Conservation (phyloP, 768 basidiomycete genomes). For the Mycena pura region DNA sequence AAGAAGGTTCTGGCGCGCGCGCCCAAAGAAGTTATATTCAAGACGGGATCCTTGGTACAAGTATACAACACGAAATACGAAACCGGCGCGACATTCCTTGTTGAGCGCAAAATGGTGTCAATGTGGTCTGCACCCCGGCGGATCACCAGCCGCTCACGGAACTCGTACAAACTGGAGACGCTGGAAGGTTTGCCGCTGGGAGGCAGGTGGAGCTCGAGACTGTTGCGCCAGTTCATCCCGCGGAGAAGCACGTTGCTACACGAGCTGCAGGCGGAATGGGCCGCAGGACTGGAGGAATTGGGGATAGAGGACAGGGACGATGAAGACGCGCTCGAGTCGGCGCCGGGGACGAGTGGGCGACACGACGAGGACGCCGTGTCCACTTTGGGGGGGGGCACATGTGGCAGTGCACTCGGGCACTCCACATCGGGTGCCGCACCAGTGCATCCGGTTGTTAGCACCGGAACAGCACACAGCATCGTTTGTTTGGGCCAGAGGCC, state of each 20-base stretch:
- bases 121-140: constrained; percentile 34
- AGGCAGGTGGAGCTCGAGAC: constrained; percentile 18
- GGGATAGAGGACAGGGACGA: not conserved
- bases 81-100: constrained; percentile 5
- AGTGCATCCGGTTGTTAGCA: too few species aligned
- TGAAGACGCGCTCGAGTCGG: too few species aligned
- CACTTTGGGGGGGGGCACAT: too few species aligned
- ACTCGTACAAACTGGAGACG: constrained; percentile 29
- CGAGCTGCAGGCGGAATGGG: constrained; percentile 14
- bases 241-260: constrained; percentile 18
- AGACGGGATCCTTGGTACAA: constrained; percentile 29
- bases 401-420: not conserved
- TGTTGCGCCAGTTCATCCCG: constrained; percentile 25
- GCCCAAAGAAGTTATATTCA: constrained; percentile 27
- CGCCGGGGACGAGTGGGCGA: too few species aligned
- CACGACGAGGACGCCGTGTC: too few species aligned
- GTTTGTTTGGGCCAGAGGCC: too few species aligned
- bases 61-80: not conserved
- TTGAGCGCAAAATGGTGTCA: constrained; percentile 31
- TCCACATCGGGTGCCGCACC: too few species aligned
- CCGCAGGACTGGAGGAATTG: constrained; percentile 2
- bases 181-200: constrained; percentile 21
- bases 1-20: not conserved
- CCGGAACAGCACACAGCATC: too few species aligned
- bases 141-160: constrained; percentile 12